Evolutionary conservation across 176 grass and related monocot genomes (phyloP).

Genomic region (Calamus simplicifolius): DNA sequence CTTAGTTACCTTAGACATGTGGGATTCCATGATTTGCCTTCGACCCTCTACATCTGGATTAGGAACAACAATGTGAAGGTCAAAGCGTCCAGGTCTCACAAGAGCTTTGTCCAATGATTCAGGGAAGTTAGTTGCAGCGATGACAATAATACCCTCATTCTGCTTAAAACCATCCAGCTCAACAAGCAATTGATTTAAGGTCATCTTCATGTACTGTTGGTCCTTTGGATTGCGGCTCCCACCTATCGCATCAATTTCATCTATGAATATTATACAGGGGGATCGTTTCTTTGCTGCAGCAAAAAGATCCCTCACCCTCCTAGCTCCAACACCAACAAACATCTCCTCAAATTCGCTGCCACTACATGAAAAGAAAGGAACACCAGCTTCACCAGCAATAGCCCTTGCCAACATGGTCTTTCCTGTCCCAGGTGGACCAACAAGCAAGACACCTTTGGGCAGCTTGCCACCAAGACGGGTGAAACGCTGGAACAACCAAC

Average conservation of each 20-base stretch:
- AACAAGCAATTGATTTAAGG: slow-evolving; percentile 87
- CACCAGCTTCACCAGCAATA: slow-evolving; percentile 87
- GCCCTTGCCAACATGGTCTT: slow-evolving; percentile 97
- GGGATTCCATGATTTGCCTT: slow-evolving; percentile 70
- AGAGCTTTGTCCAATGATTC: slow-evolving; percentile 88
- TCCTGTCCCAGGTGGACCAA: slow-evolving; percentile 89
- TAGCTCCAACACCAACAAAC: slow-evolving; percentile 91
- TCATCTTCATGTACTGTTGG: slow-evolving; percentile 98
- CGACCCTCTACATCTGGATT: slow-evolving; percentile 95
- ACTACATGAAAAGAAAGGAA: slow-evolving; percentile 95
- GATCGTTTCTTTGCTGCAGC: slow-evolving; percentile 79
- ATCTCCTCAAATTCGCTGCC: slow-evolving; percentile 98
- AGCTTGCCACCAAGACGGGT: slow-evolving; percentile 93
- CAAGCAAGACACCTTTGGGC: slow-evolving; percentile 94
- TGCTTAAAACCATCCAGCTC: slow-evolving; percentile 98
- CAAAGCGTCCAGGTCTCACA: slow-evolving; percentile 85
- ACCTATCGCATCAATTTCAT: slow-evolving; percentile 94
- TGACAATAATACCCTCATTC: slow-evolving; percentile 92
- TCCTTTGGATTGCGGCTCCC: slow-evolving; percentile 94
- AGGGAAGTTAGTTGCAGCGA: slow-evolving; percentile 91
- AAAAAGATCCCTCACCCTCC: slow-evolving; percentile 86
- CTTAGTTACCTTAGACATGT: slow-evolving; percentile 73
- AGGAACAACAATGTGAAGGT: slow-evolving; percentile 82
- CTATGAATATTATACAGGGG: slow-evolving; percentile 95
- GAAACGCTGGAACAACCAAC: slow-evolving; percentile 49